Evolutionary conservation across 768 basidiomycete genomes (phyloP).

Genomic region (Butyriboletus loyo): DNA sequence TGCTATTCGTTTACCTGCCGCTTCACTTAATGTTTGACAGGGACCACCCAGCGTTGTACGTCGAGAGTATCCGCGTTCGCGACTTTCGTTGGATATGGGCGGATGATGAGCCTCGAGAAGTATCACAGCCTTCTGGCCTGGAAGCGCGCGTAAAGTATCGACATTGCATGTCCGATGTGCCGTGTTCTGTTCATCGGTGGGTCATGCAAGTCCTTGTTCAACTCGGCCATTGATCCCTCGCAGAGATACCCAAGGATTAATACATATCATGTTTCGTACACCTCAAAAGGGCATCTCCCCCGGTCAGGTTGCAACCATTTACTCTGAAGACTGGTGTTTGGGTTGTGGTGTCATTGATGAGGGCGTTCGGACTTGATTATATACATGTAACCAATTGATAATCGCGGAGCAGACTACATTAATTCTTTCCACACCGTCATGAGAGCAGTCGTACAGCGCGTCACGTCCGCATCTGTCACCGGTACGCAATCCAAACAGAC

Average conservation of each 20-base stretch:
- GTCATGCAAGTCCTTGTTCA: conserved; percentile 11
- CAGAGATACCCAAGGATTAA: conserved; percentile 26
- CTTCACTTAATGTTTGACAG: conserved; percentile 32
- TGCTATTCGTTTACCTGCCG: not conserved
- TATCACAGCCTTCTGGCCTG: conserved; percentile 45
- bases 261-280: conserved; percentile 48
- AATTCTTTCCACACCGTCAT: conserved; percentile 46
- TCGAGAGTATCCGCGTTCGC: conserved; percentile 35
- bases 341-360: conserved; percentile 71
- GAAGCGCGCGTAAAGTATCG: conserved; percentile 57
- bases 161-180: conserved; percentile 59
- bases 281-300: conserved; percentile 68
- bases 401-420: too few relatives aligned
- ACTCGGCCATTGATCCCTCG: conserved; percentile 4
- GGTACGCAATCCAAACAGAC: conserved; percentile 41
- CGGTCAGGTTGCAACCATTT: conserved; percentile 80
- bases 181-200: conserved; percentile 53
- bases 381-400: too few relatives aligned
- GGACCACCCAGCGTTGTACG: conserved; percentile 57
- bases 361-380: conserved; percentile 18
- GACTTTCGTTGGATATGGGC: conserved; percentile 80
- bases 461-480: conserved; percentile 79
- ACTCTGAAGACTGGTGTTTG: conserved; percentile 73
- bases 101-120: conserved; percentile 46
- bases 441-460: conserved; percentile 85